Evolutionary conservation across 164 flowering plant genomes (phyloP), one percentile per base, ranked within the genome.

Genomic region (Vitis vinifera): DNA sequence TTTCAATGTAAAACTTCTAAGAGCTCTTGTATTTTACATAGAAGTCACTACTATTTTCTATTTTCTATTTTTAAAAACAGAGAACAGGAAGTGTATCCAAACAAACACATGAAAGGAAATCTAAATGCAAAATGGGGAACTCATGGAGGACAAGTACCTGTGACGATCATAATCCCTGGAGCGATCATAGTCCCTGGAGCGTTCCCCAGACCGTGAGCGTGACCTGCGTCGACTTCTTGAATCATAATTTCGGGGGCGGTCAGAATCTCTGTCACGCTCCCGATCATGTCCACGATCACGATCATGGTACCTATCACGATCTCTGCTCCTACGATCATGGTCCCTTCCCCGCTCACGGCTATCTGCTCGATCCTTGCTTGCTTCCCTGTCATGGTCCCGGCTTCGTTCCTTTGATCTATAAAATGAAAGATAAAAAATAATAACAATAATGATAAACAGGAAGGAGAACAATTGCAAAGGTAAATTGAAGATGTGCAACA

Each of bases 101-200:
- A 37, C 7, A 0, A 6, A 37, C 44, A 37, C 5, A 37, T 6
- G 4, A 37, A 23, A 37, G 44, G 5, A 37, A 37, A 37, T 37
- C 44, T 37, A 37, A 37, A 6, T 37, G 44, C 44, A 37, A 37
- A 37, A 37, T 37, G 44, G 44, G 44, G 7, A 6, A 3, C 44
- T 37, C 44, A 37, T 37, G 44, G 44, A 37, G 7, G 44, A 37
- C 44, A 4, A 52, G 31, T 80, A 90, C 95, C 95, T 92, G 78
- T 83, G 85, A 66, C 92, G 94, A 72, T 91, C 98, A 85, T 89
- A 85, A 69, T 93, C 97, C 70, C 94, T 84, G 7, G 96, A 77
- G 30, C 89, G 89, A 72, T 91, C 98, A 85, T 89, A 85, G 68
- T 93, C 97, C 70, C 94, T 84, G 7, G 96, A 77, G 30, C 89